Conservation (phyloP, 73 alveolate species). For the Blepharisma japonicum region DNA sequence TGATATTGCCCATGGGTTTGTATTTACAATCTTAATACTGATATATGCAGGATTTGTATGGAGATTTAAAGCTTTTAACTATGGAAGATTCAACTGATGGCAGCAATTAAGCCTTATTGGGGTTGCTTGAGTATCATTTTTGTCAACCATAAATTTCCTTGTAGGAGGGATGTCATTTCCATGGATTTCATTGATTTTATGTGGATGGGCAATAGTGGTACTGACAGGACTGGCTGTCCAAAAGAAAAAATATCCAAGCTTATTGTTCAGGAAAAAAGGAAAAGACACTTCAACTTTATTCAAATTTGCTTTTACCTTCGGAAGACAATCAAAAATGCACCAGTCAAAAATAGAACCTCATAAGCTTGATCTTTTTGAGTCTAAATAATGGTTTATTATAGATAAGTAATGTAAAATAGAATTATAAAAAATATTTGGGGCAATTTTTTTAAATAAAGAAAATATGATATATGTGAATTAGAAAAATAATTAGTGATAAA, state of each 20-base stretch:
- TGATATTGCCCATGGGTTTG: conserved; percentile 28
- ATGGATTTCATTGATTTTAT: not conserved
- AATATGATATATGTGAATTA: no score
- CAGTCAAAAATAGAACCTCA: no score
- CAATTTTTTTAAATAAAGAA: no score
- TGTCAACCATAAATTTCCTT: conserved; percentile 9
- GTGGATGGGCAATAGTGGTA: conserved; percentile 2
- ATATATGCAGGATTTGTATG: not conserved
- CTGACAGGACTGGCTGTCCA: not conserved
- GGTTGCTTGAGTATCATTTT: conserved; percentile 19
- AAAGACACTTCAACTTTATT: no score
- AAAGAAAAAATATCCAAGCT: conserved; percentile 16
- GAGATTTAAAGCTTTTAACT: conserved; percentile 22
- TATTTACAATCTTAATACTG: not conserved
- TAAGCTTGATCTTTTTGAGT: no score
- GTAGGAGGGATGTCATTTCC: not conserved
- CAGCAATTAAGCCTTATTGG: not conserved
- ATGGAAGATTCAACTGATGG: conserved; percentile 24
- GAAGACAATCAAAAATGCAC: no score
- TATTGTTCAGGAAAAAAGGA: not conserved
- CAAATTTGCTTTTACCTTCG: no score
- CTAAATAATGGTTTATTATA: no score
- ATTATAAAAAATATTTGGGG: no score
- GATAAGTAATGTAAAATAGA: no score
- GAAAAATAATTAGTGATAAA: no score